Conservation (phyloP, 2,329 filamentous ascomycete species). For the Dactylonectria estremocensis region DNA sequence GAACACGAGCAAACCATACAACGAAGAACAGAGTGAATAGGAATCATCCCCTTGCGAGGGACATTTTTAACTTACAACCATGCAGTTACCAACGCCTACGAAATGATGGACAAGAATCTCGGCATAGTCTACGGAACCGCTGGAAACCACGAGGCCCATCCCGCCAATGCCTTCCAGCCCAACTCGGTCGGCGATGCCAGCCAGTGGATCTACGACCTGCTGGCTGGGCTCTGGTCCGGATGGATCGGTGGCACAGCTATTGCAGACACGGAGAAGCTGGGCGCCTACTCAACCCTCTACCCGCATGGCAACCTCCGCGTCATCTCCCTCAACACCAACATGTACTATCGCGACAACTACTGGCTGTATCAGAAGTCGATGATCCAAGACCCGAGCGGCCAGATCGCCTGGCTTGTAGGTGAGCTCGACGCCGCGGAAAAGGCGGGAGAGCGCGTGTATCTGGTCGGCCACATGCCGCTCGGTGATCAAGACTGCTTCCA, state of each 20-base stretch:
- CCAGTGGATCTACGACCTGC: constrained; percentile 68
- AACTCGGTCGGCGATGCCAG: constrained; percentile 55
- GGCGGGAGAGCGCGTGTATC: constrained; percentile 67
- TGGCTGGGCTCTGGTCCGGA: constrained; percentile 62
- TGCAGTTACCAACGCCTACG: constrained; percentile 63
- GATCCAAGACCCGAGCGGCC: constrained; percentile 65
- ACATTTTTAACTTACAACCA: constrained; percentile 1
- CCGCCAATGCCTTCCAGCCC: constrained; percentile 67
- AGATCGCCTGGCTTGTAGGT: constrained; percentile 67
- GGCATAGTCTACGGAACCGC: constrained; percentile 66
- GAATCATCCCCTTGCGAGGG: not conserved
- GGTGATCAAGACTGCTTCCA: constrained; percentile 67
- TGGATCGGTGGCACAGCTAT: constrained; percentile 60
- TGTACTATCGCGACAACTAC: constrained; percentile 73
- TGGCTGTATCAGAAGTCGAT: constrained; percentile 67
- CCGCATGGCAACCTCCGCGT: constrained; percentile 65
- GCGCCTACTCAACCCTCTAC: constrained; percentile 65
- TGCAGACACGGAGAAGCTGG: constrained; percentile 57
- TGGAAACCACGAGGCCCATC: constrained; percentile 71
- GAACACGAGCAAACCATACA: constrained; percentile 58
- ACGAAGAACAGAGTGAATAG: constrained; percentile 49
- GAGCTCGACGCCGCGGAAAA: constrained; percentile 69
- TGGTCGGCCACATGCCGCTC: constrained; percentile 71
- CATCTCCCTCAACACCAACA: constrained; percentile 73
- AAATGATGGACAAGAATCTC: constrained; percentile 59